phyloP scores from a whole-genome alignment of 78 protist species.

The Speleostelium caveatum region DNA sequence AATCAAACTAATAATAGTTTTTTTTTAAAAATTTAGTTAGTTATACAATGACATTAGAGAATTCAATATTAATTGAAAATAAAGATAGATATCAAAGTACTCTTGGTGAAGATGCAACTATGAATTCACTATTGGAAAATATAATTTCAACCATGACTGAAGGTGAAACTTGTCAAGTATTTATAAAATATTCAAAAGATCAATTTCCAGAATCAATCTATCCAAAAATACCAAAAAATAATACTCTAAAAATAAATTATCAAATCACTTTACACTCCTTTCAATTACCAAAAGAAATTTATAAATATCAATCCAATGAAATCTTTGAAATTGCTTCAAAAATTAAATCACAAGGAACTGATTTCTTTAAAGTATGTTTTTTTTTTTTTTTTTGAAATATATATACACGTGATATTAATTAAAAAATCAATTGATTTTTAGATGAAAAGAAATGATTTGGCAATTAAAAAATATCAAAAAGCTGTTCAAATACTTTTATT shows the following conservation, averaged over 20 bases:
- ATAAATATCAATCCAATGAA: background rate
- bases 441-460: background rate
- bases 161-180: background rate
- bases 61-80: background rate
- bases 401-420: no score
- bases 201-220: background rate
- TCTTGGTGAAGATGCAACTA: background rate
- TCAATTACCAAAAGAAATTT: background rate
- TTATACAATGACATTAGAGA: background rate
- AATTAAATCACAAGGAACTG: conserved; percentile 10
- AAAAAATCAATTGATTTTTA: no score
- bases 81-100: no score
- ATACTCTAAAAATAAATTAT: no score
- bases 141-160: background rate
- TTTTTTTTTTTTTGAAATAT: no score
- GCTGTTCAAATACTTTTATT: background rate
- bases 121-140: background rate
- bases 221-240: no score
- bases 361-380: no score
- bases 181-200: background rate
- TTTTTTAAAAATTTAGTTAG: background rate
- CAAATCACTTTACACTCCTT: background rate
- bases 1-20: no score
- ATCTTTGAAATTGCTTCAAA: background rate
- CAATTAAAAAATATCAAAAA: conserved; percentile 10